phyloP scores from a whole-genome alignment of 768 basidiomycete species.

The Psilocybe sp. region DNA sequence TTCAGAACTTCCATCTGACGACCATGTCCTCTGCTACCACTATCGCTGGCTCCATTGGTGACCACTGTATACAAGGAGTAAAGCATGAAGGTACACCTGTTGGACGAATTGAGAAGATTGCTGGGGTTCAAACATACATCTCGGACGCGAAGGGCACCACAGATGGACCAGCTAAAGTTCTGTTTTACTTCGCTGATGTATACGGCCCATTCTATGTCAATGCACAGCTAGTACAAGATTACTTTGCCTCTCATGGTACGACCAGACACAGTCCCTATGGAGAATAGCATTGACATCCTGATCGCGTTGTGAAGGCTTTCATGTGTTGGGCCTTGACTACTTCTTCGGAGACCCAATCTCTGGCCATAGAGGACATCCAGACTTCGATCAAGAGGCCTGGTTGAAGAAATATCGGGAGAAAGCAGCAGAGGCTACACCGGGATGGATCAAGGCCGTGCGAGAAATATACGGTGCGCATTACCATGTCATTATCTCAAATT shows the following conservation, averaged over 20 bases:
- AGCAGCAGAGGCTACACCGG: conserved; percentile 39
- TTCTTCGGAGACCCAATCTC: conserved; percentile 58
- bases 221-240: conserved; percentile 60
- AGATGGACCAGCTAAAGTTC: conserved; percentile 30
- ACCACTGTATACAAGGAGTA: conserved; percentile 51
- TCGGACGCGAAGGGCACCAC: conserved; percentile 46
- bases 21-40: conserved; percentile 19
- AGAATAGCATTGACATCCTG: neutral
- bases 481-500: neutral
- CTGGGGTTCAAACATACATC: conserved; percentile 51
- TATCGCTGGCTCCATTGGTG: conserved; percentile 42
- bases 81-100: conserved; percentile 47
- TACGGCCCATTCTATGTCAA: conserved; percentile 60
- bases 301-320: conserved; percentile 39
- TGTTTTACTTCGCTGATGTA: conserved; percentile 59
- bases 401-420: conserved; percentile 27
- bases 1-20: neutral
- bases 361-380: conserved; percentile 29
- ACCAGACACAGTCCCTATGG: conserved; percentile 36
- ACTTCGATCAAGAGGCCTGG: conserved; percentile 42
- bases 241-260: conserved; percentile 48
- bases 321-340: conserved; percentile 60
- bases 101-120: conserved; percentile 37
- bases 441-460: conserved; percentile 52
- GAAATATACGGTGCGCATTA: conserved; percentile 39